phyloP scores from a whole-genome alignment of 2,329 filamentous ascomycete genomes.

The Trichoderma sp. region DNA sequence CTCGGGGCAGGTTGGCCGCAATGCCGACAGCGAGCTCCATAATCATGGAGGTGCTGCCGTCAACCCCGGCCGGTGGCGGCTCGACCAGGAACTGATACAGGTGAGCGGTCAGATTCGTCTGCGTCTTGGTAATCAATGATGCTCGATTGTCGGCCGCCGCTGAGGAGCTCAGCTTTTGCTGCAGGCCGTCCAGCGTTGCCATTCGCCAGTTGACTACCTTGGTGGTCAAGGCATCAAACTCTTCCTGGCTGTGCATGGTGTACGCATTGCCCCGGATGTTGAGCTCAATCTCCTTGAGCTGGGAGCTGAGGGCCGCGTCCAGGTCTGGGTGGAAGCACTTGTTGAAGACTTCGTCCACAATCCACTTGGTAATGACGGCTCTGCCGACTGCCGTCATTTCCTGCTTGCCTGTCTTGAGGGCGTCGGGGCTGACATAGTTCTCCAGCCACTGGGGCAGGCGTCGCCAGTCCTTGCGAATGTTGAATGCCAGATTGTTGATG shows the following conservation, averaged over 20 bases:
- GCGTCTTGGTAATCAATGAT: slow-evolving; percentile 71
- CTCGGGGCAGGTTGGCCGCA: slow-evolving; percentile 81
- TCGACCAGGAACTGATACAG: slow-evolving; percentile 76
- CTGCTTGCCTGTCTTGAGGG: slow-evolving; percentile 83
- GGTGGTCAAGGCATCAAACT: slow-evolving; percentile 82
- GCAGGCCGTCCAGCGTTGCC: slow-evolving; percentile 88
- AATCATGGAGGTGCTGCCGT: slow-evolving; percentile 89
- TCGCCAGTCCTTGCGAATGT: slow-evolving; percentile 93
- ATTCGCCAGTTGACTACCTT: slow-evolving; percentile 94
- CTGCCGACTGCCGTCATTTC: slow-evolving; percentile 97
- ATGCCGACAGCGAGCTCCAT: slow-evolving; percentile 88
- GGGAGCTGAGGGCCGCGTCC: slow-evolving; percentile 72
- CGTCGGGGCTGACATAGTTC: slow-evolving; percentile 80
- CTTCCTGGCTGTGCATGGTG: slow-evolving; percentile 76
- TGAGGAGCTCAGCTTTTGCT: slow-evolving; percentile 67
- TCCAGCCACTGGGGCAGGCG: slow-evolving; percentile 79
- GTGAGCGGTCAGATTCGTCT: slow-evolving; percentile 67
- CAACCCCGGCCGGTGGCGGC: slow-evolving; percentile 78
- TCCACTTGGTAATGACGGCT: slow-evolving; percentile 85
- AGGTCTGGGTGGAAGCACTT: slow-evolving; percentile 90
- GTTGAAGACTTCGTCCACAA: slow-evolving; percentile 89
- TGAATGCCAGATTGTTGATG: slow-evolving; percentile 92
- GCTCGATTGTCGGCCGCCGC: slow-evolving; percentile 68
- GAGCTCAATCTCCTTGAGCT: slow-evolving; percentile 83
- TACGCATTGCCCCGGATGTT: slow-evolving; percentile 82